A percentile compares a stretch with the other conserved stretches of the same genome.
phyloP scores from a whole-genome alignment of 2,329 filamentous ascomycete genomes.

The Botrytis porri region DNA sequence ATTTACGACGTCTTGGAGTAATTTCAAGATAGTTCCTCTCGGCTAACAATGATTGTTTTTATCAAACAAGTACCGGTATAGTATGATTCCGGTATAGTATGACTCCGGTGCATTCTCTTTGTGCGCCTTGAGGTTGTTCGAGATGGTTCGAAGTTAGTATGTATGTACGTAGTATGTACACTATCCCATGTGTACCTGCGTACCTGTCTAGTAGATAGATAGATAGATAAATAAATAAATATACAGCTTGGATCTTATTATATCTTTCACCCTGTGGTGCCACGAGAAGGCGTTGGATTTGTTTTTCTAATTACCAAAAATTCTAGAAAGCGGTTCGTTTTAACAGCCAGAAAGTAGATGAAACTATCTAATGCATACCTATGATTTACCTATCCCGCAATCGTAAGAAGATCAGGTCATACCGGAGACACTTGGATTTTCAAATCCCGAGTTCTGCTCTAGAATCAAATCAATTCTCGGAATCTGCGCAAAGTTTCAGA shows the following conservation, averaged over 20 bases:
- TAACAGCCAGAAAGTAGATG: not conserved
- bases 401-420: not conserved
- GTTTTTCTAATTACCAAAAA: too few species aligned
- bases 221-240: not conserved
- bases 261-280: not conserved
- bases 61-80: not conserved
- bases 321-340: not conserved
- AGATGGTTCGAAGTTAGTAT: not conserved
- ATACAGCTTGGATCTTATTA: not conserved
- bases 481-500: conserved; percentile 1
- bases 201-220: not conserved
- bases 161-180: not conserved
- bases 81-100: not conserved
- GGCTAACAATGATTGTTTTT: not conserved
- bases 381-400: not conserved
- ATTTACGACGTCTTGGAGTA: not conserved
- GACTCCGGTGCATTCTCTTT: not conserved
- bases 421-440: not conserved
- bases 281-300: too few species aligned
- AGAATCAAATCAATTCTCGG: not conserved
- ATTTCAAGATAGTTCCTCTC: not conserved
- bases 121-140: not conserved
- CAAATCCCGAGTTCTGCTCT: conserved; percentile 5
- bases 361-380: not conserved
- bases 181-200: not conserved